Evolutionary conservation across 2,329 filamentous ascomycete species (phyloP).

Genomic region (Botrytis paeoniae): DNA sequence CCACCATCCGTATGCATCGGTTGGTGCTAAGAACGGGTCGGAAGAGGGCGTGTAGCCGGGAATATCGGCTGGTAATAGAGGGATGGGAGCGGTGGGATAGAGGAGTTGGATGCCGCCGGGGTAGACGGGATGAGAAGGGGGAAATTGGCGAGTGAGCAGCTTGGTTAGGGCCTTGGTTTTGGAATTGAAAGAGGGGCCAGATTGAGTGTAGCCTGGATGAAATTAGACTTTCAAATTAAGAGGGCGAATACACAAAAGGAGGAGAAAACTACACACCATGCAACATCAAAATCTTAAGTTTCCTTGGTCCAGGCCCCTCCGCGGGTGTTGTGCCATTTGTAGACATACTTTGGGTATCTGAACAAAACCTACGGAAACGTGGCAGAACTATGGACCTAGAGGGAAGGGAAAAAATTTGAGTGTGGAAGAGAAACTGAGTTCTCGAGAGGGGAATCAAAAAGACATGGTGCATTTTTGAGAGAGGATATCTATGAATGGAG

Average conservation of each 20-base stretch:
- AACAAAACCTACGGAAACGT: not conserved
- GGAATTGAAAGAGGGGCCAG: slow-evolving; percentile 75
- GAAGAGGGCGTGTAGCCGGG: slow-evolving; percentile 57
- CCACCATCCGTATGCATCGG: slow-evolving; percentile 79
- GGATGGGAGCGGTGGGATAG: slow-evolving; percentile 68
- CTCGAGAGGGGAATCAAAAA: not conserved
- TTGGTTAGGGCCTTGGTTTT: slow-evolving; percentile 78
- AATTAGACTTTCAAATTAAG: not conserved
- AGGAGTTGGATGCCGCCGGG: slow-evolving; percentile 49
- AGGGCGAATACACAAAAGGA: not conserved
- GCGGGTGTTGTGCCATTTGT: not conserved
- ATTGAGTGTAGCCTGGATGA: slow-evolving; percentile 77
- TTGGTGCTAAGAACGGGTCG: slow-evolving; percentile 42
- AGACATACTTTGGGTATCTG: not conserved
- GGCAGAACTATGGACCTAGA: not conserved
- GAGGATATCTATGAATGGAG: not conserved
- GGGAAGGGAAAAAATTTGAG: not conserved
- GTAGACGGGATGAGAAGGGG: slow-evolving; percentile 48
- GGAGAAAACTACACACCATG: slow-evolving; percentile 52
- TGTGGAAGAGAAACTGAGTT: not conserved
- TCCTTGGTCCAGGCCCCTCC: slow-evolving; percentile 21
- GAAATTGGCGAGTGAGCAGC: slow-evolving; percentile 45
- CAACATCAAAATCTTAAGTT: slow-evolving; percentile 70
- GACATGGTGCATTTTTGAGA: slow-evolving; percentile 9
- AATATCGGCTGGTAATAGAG: slow-evolving; percentile 62